These are phyloP conservation scores for Glarea lozoyensis DNA, from an alignment of 495 filamentous ascomycete species.

Conservation along the genomic window DNA sequence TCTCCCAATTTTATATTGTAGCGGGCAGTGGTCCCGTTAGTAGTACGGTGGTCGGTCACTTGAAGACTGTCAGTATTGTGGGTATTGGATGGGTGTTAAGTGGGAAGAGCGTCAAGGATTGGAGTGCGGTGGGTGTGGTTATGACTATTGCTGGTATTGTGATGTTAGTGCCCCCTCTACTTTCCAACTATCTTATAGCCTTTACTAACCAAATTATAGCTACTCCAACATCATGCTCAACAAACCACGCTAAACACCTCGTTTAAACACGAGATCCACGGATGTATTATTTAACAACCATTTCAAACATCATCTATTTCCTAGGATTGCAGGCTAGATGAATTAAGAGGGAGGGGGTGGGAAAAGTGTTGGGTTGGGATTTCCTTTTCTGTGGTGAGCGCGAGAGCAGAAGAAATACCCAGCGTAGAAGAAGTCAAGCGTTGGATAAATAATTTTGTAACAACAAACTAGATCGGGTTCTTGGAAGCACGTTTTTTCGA, in stretches of 20 bases:
- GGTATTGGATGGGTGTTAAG: slow-evolving; percentile 28
- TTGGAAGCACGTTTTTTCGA: too few relatives aligned
- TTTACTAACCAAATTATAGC: slow-evolving; percentile 2
- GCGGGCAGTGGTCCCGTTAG: slow-evolving; percentile 39
- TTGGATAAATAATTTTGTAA: too few relatives aligned
- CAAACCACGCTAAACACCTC: too few relatives aligned
- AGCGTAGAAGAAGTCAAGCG: too few relatives aligned
- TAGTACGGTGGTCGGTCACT: slow-evolving; percentile 44
- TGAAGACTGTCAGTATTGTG: slow-evolving; percentile 36
- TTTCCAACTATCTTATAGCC: not conserved
- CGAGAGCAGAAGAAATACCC: not conserved
- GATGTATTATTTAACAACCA: too few relatives aligned
- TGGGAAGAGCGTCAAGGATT: slow-evolving; percentile 19
- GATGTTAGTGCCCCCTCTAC: slow-evolving; percentile 4
- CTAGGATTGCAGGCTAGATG: too few relatives aligned
- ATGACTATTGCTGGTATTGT: slow-evolving; percentile 16
- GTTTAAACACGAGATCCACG: too few relatives aligned
- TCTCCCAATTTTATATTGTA: slow-evolving; percentile 48
- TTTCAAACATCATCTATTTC: too few relatives aligned
- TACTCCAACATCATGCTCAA: slow-evolving; percentile 18
- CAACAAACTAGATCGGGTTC: too few relatives aligned
- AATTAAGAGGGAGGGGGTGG: too few relatives aligned
- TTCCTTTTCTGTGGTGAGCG: not conserved
- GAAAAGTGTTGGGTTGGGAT: not conserved
- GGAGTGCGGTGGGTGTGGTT: slow-evolving; percentile 23